Percentiles rank a stretch among this genome's conserved stretches.
phyloP scores from a whole-genome alignment of 345 rosid genomes.

The Garcia nutans region DNA sequence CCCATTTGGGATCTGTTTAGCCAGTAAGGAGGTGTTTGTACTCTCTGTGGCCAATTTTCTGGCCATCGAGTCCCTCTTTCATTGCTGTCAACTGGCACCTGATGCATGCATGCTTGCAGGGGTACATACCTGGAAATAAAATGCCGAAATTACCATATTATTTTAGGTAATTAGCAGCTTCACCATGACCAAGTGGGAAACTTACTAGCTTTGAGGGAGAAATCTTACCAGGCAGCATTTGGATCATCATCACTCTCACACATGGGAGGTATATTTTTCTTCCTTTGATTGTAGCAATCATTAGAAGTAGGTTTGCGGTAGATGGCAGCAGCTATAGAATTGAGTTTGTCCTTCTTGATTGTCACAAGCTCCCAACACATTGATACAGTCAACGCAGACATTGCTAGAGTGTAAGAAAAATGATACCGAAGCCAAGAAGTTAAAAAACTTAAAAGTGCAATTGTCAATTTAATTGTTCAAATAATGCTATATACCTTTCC shows the following conservation, averaged over 20 bases:
- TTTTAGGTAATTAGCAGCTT: neutral
- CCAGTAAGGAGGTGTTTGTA: slow-evolving; percentile 75
- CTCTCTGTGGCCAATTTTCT: slow-evolving; percentile 63
- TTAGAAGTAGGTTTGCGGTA: slow-evolving; percentile 73
- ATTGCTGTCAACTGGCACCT: slow-evolving; percentile 38
- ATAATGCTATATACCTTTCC: slow-evolving; percentile 56
- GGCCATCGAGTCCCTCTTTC: slow-evolving; percentile 84
- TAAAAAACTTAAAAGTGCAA: neutral
- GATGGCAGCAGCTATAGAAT: slow-evolving; percentile 70
- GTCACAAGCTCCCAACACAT: slow-evolving; percentile 94
- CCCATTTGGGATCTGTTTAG: slow-evolving; percentile 84
- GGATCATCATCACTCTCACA: slow-evolving; percentile 73
- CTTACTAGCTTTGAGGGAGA: neutral
- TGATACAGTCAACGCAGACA: slow-evolving; percentile 66
- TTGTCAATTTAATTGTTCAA: neutral
- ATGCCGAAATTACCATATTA: neutral
- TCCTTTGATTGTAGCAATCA: slow-evolving; percentile 74
- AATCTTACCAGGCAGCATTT: slow-evolving; percentile 78
- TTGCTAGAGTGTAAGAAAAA: slow-evolving; percentile 37
- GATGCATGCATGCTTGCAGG: slow-evolving; percentile 80
- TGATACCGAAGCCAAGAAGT: slow-evolving; percentile 6
- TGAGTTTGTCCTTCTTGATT: slow-evolving; percentile 69
- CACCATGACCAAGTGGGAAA: neutral
- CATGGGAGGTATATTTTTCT: slow-evolving; percentile 63
- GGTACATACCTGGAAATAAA: slow-evolving; percentile 72